These are phyloP conservation scores for Anethum foeniculum DNA, from an alignment of 140 eudicot species.

Conservation along the genomic window DNA sequence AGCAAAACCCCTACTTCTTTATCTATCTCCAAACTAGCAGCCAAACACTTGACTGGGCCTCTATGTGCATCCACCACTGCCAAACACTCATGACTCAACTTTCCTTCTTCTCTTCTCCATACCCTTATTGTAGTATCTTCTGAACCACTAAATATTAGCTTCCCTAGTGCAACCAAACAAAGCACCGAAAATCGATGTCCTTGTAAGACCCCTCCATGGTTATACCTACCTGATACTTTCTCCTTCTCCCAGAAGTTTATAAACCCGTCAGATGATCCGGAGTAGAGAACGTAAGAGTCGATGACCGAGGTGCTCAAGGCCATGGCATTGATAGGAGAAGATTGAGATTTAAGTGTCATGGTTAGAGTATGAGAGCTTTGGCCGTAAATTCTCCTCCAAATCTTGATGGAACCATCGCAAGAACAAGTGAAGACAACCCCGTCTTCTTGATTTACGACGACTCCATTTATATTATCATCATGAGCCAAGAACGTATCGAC, in stretches of 20 bases:
- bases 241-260: constrained; percentile 64
- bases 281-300: constrained; percentile 37
- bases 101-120: constrained; percentile 65
- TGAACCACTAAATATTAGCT: constrained; percentile 57
- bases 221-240: constrained; percentile 31
- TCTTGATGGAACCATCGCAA: constrained; percentile 51
- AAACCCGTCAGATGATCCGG: constrained; percentile 67
- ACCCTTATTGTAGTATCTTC: constrained; percentile 67
- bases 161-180: constrained; percentile 44
- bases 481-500: constrained; percentile 67
- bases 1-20: constrained; percentile 30
- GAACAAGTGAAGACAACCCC: constrained; percentile 56
- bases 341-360: constrained; percentile 36
- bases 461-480: constrained; percentile 41
- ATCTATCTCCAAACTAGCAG: constrained; percentile 34
- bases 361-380: constrained; percentile 38
- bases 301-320: constrained; percentile 22
- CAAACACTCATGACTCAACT: constrained; percentile 45
- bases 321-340: constrained; percentile 34
- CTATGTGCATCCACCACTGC: constrained; percentile 60
- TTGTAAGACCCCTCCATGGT: constrained; percentile 52
- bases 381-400: constrained; percentile 50
- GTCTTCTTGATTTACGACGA: constrained; percentile 44
- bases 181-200: constrained; percentile 55
- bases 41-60: constrained; percentile 69